Evolutionary conservation across 345 rosid species (phyloP).

Genomic region (Raphanus sativus): DNA sequence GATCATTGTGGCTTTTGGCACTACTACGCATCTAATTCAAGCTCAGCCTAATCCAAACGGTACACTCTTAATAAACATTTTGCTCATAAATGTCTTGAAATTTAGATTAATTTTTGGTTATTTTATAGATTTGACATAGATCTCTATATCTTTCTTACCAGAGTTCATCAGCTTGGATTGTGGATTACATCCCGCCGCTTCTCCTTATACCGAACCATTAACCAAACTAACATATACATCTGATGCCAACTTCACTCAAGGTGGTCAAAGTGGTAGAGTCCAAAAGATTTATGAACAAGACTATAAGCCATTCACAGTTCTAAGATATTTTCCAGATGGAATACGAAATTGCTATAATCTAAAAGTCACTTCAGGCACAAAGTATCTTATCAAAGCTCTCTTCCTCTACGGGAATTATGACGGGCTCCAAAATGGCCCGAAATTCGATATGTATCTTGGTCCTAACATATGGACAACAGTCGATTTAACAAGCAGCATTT

Average conservation of each 20-base stretch:
- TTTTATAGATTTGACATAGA: not conserved
- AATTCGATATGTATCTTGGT: slow-evolving; percentile 46
- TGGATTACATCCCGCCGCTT: slow-evolving; percentile 28
- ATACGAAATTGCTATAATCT: slow-evolving; percentile 44
- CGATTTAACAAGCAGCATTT: not conserved
- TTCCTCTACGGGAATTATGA: slow-evolving; percentile 55
- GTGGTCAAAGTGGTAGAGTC: slow-evolving; percentile 33
- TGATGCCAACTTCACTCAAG: slow-evolving; percentile 39
- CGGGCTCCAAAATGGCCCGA: slow-evolving; percentile 16
- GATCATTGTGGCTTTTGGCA: slow-evolving; percentile 11
- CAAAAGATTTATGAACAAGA: not conserved
- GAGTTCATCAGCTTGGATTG: slow-evolving; percentile 38
- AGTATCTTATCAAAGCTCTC: slow-evolving; percentile 41
- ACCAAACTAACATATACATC: slow-evolving; percentile 34
- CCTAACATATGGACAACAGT: slow-evolving; percentile 45
- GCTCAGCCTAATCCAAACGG: slow-evolving; percentile 38
- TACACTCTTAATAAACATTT: not conserved
- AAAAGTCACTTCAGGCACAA: slow-evolving; percentile 2
- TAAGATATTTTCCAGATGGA: slow-evolving; percentile 47
- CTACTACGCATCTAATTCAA: not conserved
- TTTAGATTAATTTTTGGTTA: not conserved
- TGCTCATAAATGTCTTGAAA: not conserved
- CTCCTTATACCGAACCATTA: slow-evolving; percentile 26
- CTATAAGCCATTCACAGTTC: slow-evolving; percentile 14
- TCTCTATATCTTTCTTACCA: too few species aligned